Evolutionary conservation across 2,329 filamentous ascomycete genomes (phyloP).

Genomic region (Nemania sp.): DNA sequence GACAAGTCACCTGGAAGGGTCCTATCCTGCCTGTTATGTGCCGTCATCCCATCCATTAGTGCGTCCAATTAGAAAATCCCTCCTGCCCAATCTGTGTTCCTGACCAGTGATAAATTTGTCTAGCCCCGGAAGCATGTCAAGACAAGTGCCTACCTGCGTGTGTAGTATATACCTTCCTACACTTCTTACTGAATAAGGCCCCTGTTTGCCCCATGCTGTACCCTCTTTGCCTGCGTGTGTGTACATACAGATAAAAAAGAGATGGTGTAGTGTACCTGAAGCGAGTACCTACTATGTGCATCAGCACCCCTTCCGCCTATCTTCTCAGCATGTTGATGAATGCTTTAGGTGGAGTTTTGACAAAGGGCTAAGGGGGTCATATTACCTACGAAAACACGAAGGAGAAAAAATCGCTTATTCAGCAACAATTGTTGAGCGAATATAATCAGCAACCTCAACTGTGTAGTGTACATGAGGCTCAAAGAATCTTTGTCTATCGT

Average conservation of each 20-base stretch:
- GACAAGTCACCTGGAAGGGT: constrained; percentile 31
- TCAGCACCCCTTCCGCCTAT: background rate
- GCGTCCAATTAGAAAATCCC: constrained; percentile 36
- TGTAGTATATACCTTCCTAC: too few relatives aligned
- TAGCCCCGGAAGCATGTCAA: constrained; percentile 21
- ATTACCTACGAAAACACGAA: background rate
- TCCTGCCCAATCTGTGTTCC: constrained; percentile 37
- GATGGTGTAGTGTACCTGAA: too few relatives aligned
- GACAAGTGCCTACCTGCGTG: constrained; percentile 22
- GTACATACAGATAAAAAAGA: background rate
- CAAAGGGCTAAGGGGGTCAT: constrained; percentile 28
- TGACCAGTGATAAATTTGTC: constrained; percentile 34
- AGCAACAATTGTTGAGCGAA: constrained; percentile 36
- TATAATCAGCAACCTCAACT: constrained; percentile 32
- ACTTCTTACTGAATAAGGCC: background rate
- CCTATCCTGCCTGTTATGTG: constrained; percentile 22
- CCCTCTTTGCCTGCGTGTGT: too few relatives aligned
- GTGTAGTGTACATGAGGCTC: constrained; percentile 25
- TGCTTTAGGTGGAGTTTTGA: constrained; percentile 1
- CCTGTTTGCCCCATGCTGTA: background rate
- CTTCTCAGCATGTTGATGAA: constrained; percentile 19
- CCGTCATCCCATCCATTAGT: constrained; percentile 28
- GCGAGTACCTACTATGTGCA: background rate
- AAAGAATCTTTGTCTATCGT: constrained; percentile 39
- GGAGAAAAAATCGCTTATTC: background rate